phyloP scores from a whole-genome alignment of 2,329 filamentous ascomycete genomes.

The Phymatotrichopsis omnivora region DNA sequence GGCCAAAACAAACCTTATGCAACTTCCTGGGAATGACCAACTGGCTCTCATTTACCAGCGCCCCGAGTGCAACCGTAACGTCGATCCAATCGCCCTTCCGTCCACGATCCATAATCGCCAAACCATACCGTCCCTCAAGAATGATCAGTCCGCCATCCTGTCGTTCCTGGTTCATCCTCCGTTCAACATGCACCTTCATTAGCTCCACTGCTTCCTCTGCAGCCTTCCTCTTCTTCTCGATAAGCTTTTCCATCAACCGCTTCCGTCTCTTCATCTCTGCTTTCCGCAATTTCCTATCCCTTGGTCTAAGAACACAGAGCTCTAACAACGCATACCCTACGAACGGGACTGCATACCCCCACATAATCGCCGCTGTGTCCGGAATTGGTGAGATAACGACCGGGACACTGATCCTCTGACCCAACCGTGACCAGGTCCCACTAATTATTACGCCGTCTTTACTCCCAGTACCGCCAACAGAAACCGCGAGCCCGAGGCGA shows the following conservation, averaged over 20 bases:
- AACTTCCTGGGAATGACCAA: slow-evolving; percentile 18
- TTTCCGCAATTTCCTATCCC: slow-evolving; percentile 4
- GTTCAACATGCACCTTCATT: slow-evolving; percentile 42
- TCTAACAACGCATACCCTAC: slow-evolving; percentile 37
- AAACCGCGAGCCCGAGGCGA: slow-evolving; percentile 9
- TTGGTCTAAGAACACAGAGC: slow-evolving; percentile 29
- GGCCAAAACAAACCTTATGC: slow-evolving; percentile 15
- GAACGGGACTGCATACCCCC: slow-evolving; percentile 32
- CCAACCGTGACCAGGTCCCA: slow-evolving; percentile 39
- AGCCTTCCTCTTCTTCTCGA: slow-evolving; percentile 38
- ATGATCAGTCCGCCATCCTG: slow-evolving; percentile 41
- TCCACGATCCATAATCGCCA: slow-evolving; percentile 33
- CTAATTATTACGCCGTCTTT: slow-evolving; percentile 16
- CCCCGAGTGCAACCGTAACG: slow-evolving; percentile 42
- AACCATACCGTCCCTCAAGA: slow-evolving; percentile 43
- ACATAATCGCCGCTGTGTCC: slow-evolving; percentile 32
- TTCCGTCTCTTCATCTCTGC: slow-evolving; percentile 16
- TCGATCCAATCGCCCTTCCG: slow-evolving; percentile 41
- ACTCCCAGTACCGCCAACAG: slow-evolving; percentile 3
- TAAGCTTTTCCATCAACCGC: slow-evolving; percentile 28
- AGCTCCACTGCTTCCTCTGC: slow-evolving; percentile 44
- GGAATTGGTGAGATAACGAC: slow-evolving; percentile 36
- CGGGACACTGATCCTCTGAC: slow-evolving; percentile 40
- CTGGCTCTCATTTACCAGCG: slow-evolving; percentile 38
- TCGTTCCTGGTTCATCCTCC: slow-evolving; percentile 34